Percentiles rank a stretch among this genome's conserved stretches.
These are phyloP conservation scores for Lodderomyces theae DNA, from an alignment of 1,139 yeast species.

Conservation along the genomic window DNA sequence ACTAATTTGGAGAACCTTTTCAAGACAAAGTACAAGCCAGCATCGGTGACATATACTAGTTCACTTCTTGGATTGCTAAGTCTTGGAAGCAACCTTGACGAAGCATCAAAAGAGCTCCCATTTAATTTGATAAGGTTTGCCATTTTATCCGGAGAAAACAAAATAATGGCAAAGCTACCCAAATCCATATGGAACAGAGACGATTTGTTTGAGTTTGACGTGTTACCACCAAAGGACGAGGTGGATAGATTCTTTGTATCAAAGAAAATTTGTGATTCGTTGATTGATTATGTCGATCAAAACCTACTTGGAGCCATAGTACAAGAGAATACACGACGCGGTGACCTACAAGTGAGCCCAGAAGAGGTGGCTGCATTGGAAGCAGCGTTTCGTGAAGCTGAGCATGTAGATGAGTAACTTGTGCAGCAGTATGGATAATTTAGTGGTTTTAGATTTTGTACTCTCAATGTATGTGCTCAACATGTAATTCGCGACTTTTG, in stretches of 20 bases:
- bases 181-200: constrained; percentile 56
- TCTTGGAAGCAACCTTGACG: constrained; percentile 4
- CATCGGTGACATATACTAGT: not conserved
- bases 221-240: constrained; percentile 46
- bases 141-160: constrained; percentile 65
- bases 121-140: constrained; percentile 62
- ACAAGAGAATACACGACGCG: constrained; percentile 27
- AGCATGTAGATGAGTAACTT: no score
- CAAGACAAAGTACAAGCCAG: not conserved
- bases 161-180: constrained; percentile 69
- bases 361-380: constrained; percentile 6
- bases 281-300: constrained; percentile 39
- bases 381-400: not conserved
- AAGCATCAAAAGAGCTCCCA: constrained; percentile 41
- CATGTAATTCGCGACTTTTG: not conserved
- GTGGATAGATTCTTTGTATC: not conserved
- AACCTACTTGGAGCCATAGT: constrained; percentile 38
- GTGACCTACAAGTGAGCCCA: constrained; percentile 26
- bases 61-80: constrained; percentile 18
- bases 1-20: constrained; percentile 2
- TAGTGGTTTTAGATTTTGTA: no score
- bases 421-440: no score
- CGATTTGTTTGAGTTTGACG: constrained; percentile 67
- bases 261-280: constrained; percentile 26
- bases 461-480: no score